Evolutionary conservation across 495 filamentous ascomycete genomes (phyloP).

Genomic region (Aspergillus olivimuriae): DNA sequence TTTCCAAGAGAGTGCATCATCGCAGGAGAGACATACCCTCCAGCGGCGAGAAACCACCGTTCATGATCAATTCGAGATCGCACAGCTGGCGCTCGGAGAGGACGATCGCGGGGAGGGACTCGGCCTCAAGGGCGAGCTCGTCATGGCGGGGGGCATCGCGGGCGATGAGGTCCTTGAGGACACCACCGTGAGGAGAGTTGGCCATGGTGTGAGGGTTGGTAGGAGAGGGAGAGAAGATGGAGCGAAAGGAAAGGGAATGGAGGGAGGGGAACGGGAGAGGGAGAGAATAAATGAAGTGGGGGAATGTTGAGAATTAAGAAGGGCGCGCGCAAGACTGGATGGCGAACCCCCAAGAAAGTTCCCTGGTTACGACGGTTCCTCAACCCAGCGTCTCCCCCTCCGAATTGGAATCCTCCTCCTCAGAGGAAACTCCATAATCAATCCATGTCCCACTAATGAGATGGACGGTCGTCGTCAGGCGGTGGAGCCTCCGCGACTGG

Average conservation of each 20-base stretch:
- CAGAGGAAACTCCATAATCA: not conserved
- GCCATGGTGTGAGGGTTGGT: conserved; percentile 43
- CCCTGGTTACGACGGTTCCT: too few species aligned
- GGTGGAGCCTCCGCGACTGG: not conserved
- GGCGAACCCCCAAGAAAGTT: too few species aligned
- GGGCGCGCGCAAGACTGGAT: not conserved
- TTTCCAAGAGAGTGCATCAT: conserved; percentile 1
- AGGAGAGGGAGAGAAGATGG: conserved; percentile 4
- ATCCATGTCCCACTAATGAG: not conserved
- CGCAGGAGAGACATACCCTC: conserved; percentile 63
- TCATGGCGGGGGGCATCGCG: conserved; percentile 74
- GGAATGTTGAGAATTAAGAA: not conserved
- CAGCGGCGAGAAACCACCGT: conserved; percentile 92
- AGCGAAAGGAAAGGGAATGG: conserved; percentile 4
- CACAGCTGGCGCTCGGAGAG: conserved; percentile 92
- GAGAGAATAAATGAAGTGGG: conserved; percentile 6
- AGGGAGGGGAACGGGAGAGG: conserved; percentile 7
- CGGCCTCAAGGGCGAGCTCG: conserved; percentile 75
- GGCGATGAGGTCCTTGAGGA: conserved; percentile 93
- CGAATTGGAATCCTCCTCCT: not conserved
- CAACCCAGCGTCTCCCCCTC: not conserved
- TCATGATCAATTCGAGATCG: conserved; percentile 93
- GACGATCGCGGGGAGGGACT: conserved; percentile 75
- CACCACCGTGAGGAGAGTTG: conserved; percentile 88
- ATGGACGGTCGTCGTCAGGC: not conserved